Evolutionary conservation across 805 yeast species (phyloP), one percentile per base, ranked within the genome.

Genomic region (Schizosaccharomyces cryophilus): DNA sequence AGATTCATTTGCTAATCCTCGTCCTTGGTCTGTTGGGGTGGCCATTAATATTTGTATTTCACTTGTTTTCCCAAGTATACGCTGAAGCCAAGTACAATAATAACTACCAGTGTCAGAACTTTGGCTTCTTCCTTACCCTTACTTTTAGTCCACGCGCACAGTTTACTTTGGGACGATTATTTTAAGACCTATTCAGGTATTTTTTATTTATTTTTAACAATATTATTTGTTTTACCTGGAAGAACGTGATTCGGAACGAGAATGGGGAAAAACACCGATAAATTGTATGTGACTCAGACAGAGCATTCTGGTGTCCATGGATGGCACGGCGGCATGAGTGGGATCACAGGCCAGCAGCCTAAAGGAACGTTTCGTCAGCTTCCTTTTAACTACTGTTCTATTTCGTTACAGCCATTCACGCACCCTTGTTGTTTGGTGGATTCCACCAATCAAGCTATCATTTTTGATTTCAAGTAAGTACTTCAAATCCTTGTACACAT

Each of bases 181-280:
- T 24, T 45, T 45, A 45, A 5, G 17, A 45, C 4, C 9, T 3
- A 13, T 6, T 11, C 3, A 45, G 7, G 17, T 45, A 2, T 19
- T 11, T n/a, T 6, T 6, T 24, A 19, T 45, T 45, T 45, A 45
- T 45, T 45, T 45, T 45, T 45, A 40, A 19, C 26, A 15, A 19
- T 4, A 19, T 19, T 45, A 45, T 15, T 24, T 24, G 51, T 45
- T 19, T 11, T 5, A 45, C 9, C 24, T n/a, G 9, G 17, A 19
- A 4, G 6, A n/a, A 19, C 9, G 3, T 45, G 26, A 6, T 45
- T 9, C 9, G 9, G 21, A 45, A 7, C 11, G 24, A 40, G 48
- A 7, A 71, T 71, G 73, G 73, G 73, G 26, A 71, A 70, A 60
- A 70, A 70, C 61, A 71, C 73, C 2, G 73, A 71, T 61, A 71